Evolutionary conservation across 2,329 filamentous ascomycete species (phyloP).

Genomic region (Lithohypha guttulata): DNA sequence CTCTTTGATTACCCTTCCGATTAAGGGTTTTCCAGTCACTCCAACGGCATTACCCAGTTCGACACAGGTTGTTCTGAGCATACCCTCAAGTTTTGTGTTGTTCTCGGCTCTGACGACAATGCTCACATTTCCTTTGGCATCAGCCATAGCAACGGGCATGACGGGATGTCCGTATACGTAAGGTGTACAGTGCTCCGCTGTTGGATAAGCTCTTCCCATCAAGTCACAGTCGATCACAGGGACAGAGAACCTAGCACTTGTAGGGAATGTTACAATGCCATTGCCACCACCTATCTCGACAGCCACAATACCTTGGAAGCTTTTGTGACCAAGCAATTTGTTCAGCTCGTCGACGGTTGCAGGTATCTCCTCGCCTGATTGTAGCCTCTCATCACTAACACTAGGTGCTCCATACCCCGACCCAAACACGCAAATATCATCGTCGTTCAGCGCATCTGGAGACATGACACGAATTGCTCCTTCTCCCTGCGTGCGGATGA

Average conservation of each 20-base stretch:
- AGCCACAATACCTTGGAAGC: constrained; percentile 29
- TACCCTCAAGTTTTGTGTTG: constrained; percentile 21
- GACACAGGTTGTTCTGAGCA: constrained; percentile 22
- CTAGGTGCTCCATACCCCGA: constrained; percentile 35
- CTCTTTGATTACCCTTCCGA: constrained; percentile 20
- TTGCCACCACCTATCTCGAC: constrained; percentile 30
- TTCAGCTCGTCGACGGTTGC: constrained; percentile 30
- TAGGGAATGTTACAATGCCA: constrained; percentile 27
- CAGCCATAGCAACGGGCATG: constrained; percentile 29
- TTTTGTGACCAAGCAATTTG: constrained; percentile 24
- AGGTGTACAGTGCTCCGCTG: constrained; percentile 34
- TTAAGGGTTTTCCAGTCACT: constrained; percentile 19
- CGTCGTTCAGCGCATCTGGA: constrained; percentile 29
- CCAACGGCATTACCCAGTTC: constrained; percentile 23
- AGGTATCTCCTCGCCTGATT: constrained; percentile 22
- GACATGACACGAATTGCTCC: constrained; percentile 34
- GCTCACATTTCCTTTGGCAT: constrained; percentile 33
- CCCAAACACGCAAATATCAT: constrained; percentile 33
- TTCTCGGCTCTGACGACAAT: constrained; percentile 23
- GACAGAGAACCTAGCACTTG: constrained; percentile 25
- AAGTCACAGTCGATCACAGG: constrained; percentile 38
- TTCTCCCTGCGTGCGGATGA: constrained; percentile 26
- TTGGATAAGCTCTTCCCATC: constrained; percentile 41
- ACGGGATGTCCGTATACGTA: constrained; percentile 34
- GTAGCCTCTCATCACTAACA: constrained; percentile 24